These are phyloP conservation scores for Sordariomycetes sp. DNA, from an alignment of 2,329 filamentous ascomycete species.

Conservation along the genomic window DNA sequence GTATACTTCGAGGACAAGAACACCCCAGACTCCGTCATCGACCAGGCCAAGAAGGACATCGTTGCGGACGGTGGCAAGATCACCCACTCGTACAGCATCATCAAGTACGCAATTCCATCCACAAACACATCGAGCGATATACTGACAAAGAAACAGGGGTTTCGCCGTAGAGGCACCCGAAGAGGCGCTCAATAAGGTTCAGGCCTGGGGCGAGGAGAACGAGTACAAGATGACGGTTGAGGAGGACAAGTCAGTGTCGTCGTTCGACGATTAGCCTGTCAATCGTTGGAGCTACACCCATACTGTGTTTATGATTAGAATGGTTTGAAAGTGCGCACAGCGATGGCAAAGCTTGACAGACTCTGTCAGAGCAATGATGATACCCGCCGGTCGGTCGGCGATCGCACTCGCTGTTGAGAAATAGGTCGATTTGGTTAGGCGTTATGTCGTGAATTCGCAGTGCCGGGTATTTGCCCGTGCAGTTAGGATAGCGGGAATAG, in stretches of 20 bases:
- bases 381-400: slow-evolving; percentile 1
- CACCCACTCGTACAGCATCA: slow-evolving; percentile 64
- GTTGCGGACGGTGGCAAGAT: slow-evolving; percentile 63
- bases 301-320: neutral
- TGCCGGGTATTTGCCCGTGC: no score
- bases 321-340: no score
- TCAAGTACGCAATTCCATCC: slow-evolving; percentile 46
- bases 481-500: no score
- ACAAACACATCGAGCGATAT: neutral
- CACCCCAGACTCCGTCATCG: slow-evolving; percentile 53
- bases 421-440: neutral
- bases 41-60: slow-evolving; percentile 64
- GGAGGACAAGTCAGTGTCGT: slow-evolving; percentile 62
- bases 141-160: slow-evolving; percentile 44
- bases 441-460: slow-evolving; percentile 1
- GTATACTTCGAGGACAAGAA: slow-evolving; percentile 66
- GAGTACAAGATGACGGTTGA: slow-evolving; percentile 52
- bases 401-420: neutral
- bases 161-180: slow-evolving; percentile 69
- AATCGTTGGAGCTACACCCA: neutral
- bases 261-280: slow-evolving; percentile 9
- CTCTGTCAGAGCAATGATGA: no score
- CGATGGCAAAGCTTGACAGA: no score
- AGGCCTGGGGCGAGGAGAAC: slow-evolving; percentile 46
- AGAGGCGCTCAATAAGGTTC: slow-evolving; percentile 58